These are phyloP conservation scores for Boletus fagicola DNA, from an alignment of 768 basidiomycete genomes.

Conservation along the genomic window DNA sequence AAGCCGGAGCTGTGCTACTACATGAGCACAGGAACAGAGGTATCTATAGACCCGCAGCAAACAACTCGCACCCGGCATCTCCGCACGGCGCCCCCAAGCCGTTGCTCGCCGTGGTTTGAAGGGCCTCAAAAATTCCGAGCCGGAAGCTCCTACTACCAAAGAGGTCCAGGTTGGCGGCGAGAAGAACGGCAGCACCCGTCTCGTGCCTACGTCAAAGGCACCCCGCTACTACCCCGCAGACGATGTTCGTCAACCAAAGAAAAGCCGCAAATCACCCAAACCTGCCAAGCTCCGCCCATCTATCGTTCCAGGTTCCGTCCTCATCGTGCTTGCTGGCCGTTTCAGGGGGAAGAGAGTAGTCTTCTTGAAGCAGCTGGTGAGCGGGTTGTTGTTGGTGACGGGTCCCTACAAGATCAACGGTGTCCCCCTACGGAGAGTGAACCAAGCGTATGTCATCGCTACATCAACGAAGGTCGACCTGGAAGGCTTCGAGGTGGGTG, in stretches of 20 bases:
- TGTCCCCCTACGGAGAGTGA: conserved; percentile 95
- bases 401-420: conserved; percentile 99
- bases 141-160: conserved; percentile 58
- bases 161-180: conserved; percentile 85
- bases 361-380: conserved; percentile 92
- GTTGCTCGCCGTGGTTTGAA: conserved; percentile 79
- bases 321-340: conserved; percentile 96
- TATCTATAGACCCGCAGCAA: conserved; percentile 85
- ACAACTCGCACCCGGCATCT: conserved; percentile 77
- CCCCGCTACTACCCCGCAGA: conserved; percentile 94
- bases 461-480: conserved; percentile 94
- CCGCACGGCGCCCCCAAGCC: conserved; percentile 81
- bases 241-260: conserved; percentile 88
- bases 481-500: conserved; percentile 64
- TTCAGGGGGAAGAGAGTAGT: conserved; percentile 99
- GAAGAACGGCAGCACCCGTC: conserved; percentile 88
- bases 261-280: conserved; percentile 83
- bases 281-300: conserved; percentile 76
- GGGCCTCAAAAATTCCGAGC: conserved; percentile 75
- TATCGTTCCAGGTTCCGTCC: conserved; percentile 91
- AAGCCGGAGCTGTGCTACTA: no score
- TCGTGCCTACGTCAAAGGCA: conserved; percentile 82
- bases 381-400: conserved; percentile 91
- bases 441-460: conserved; percentile 98
- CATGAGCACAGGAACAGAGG: no score